These are phyloP conservation scores for Cenococcum geophilum DNA, from an alignment of 495 filamentous ascomycete genomes.

Conservation along the genomic window DNA sequence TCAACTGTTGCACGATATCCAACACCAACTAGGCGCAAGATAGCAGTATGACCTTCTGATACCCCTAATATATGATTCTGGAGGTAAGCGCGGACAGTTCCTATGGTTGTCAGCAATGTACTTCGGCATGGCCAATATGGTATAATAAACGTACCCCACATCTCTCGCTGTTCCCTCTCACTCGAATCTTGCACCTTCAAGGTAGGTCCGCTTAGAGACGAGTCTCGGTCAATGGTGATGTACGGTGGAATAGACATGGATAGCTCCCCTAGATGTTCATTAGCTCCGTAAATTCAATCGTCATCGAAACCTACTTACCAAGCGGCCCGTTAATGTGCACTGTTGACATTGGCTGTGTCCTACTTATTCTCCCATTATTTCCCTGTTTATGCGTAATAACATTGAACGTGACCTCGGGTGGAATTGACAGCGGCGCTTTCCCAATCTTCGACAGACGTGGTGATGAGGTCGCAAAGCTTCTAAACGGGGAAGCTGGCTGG, in stretches of 20 bases:
- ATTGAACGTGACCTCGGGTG: slow-evolving; percentile 69
- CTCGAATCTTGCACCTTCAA: slow-evolving; percentile 59
- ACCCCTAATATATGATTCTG: slow-evolving; percentile 87
- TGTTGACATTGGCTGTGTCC: slow-evolving; percentile 48
- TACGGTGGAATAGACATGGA: slow-evolving; percentile 66
- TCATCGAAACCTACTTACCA: slow-evolving; percentile 44
- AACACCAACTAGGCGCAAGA: slow-evolving; percentile 90
- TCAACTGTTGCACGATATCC: slow-evolving; percentile 90
- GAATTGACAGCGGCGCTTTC: slow-evolving; percentile 70
- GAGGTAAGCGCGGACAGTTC: slow-evolving; percentile 81
- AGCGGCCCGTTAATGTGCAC: slow-evolving; percentile 70
- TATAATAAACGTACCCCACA: slow-evolving; percentile 73
- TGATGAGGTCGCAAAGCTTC: slow-evolving; percentile 67
- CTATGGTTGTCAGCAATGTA: slow-evolving; percentile 42
- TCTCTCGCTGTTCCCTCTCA: slow-evolving; percentile 73
- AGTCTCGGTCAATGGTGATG: slow-evolving; percentile 62
- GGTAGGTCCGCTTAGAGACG: slow-evolving; percentile 51
- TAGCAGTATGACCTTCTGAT: slow-evolving; percentile 89
- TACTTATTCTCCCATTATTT: slow-evolving; percentile 46
- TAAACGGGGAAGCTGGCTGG: slow-evolving; percentile 42
- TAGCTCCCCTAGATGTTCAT: slow-evolving; percentile 53
- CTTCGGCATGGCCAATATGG: too few species aligned
- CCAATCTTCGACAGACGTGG: slow-evolving; percentile 72
- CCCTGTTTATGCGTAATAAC: slow-evolving; percentile 48
- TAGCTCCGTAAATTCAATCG: not conserved